Evolutionary conservation across 345 rosid species (phyloP), one percentile per base, ranked within the genome.

Genomic region (Pistacia integerrima): DNA sequence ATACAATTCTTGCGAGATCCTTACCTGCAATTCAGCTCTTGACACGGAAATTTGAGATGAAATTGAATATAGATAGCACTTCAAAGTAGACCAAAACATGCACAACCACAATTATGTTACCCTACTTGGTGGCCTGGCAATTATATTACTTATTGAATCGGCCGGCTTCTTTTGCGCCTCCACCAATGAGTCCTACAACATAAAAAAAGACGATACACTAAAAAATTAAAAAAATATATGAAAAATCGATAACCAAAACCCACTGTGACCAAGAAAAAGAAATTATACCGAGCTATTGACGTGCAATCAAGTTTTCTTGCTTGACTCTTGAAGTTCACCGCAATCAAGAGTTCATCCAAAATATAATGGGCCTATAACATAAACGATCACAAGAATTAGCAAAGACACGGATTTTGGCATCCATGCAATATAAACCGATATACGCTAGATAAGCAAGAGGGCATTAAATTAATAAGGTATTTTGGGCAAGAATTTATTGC

Each of bases 321-420:
- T 96, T 0, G 98, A 77, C 83, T 93, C 99, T 82, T 96, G 99
- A 76, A 96, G 97, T 78, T 96, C 97, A 1, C 98, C 99, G 97
- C 99, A 75, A 93, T 88, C 82, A 96, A 78, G 28, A 96, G 83
- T 85, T 96, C 99, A 79, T 93, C 97, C 88, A 96, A 78, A 82
- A 92, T 84, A 76, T 96, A 92, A 79, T 93, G 93, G 60, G 98
- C 99, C 99, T 93, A 51, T 67, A 51, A 81, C 35, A 46, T 71
- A 33, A 74, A 80, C 44, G 73, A 41, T 48, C 80, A 44, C 51
- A 80, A 64, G 60, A 66, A 64, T 72, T 58, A 49, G 30, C 22
- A 74, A 55, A 64, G 51, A 20, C 65, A 38, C 30, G 16, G 4
- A 55, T 20, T 76, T 76, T 41, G 54, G 73, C 54, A 66, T 69